Conservation (phyloP, 2,329 filamentous ascomycete genomes). For the Stenocarpella maydis region DNA sequence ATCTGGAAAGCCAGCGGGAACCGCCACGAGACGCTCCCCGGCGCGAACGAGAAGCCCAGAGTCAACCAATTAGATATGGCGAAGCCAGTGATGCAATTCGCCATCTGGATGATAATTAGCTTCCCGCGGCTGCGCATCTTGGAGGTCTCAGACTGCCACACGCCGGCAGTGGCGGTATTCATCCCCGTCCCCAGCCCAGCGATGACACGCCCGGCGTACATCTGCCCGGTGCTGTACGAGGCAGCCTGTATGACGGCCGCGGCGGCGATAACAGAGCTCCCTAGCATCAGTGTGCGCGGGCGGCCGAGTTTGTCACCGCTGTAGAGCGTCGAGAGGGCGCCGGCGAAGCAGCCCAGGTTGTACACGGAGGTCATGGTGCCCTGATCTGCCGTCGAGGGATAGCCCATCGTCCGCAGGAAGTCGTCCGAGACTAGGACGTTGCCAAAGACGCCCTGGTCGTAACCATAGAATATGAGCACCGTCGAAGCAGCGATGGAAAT, state of each 20-base stretch:
- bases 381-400: slow-evolving; percentile 32
- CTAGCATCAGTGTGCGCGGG: slow-evolving; percentile 37
- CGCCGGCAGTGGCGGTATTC: slow-evolving; percentile 37
- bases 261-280: slow-evolving; percentile 37
- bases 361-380: slow-evolving; percentile 39
- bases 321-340: slow-evolving; percentile 37
- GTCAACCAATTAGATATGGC: slow-evolving; percentile 46
- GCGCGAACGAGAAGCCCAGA: slow-evolving; percentile 36
- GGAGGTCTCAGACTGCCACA: slow-evolving; percentile 38
- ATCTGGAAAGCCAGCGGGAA: slow-evolving; percentile 43
- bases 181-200: slow-evolving; percentile 37
- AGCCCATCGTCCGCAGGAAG: slow-evolving; percentile 39
- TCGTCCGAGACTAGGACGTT: slow-evolving; percentile 42
- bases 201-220: slow-evolving; percentile 36
- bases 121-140: slow-evolving; percentile 39
- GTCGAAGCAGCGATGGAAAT: slow-evolving; percentile 59
- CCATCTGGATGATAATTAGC: slow-evolving; percentile 42
- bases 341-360: slow-evolving; percentile 39
- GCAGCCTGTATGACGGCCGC: slow-evolving; percentile 36
- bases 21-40: slow-evolving; percentile 37
- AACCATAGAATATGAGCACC: slow-evolving; percentile 59
- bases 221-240: slow-evolving; percentile 33
- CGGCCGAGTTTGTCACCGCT: slow-evolving; percentile 39
- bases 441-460: slow-evolving; percentile 49
- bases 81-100: slow-evolving; percentile 48